Evolutionary conservation across 139 green algal species (phyloP), one percentile per base, ranked within the genome.

Genomic region (Chlorella vulgaris): DNA sequence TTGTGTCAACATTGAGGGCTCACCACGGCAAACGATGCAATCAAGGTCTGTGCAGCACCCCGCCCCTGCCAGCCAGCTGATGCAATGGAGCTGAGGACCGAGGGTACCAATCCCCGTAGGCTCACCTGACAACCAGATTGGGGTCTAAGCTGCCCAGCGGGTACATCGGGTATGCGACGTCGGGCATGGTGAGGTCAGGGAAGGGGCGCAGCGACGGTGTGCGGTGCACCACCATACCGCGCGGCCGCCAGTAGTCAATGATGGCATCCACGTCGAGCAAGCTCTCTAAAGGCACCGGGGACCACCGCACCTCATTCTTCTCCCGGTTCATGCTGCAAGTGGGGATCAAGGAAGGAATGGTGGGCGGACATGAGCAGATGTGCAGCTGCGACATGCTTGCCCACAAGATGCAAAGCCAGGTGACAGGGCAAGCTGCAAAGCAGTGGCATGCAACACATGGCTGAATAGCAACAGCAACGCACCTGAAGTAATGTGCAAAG

Each of bases 261-360:
- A 92, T 80, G 40, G 74, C 76, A 22, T 92, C 87, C 51, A 92
- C 88, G 38, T 94, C 81, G 36, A 94, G 79, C 67, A 94, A 76
- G 7, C 82, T 77, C 0, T 87, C 87, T 28, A 90, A 63, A 1
- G 83, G 81, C 1, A 86, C 79, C 4, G 90, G 84, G 0, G 84
- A 87, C 90, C 90, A 94, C 47, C 66, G 82, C 40, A 94, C 88
- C 73, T 94, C 87, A 55, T 94, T 94, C 68, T 90, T 87, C 55
- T 90, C 83, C 73, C 89, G 80, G 83, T 88, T 84, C 58, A 88
- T 80, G 38, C 63, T 68, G 63, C 62, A 28, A 10, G 42, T 0
- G 55, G 31, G 19, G 50, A n/a, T 28, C 26, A 39, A 33, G 3
- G 13, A 33, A 33, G 61, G 7, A 2, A 68, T 39, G 22, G 61